phyloP scores from a whole-genome alignment of 2,329 filamentous ascomycete species.

The Pseudocercospora macadamiae region DNA sequence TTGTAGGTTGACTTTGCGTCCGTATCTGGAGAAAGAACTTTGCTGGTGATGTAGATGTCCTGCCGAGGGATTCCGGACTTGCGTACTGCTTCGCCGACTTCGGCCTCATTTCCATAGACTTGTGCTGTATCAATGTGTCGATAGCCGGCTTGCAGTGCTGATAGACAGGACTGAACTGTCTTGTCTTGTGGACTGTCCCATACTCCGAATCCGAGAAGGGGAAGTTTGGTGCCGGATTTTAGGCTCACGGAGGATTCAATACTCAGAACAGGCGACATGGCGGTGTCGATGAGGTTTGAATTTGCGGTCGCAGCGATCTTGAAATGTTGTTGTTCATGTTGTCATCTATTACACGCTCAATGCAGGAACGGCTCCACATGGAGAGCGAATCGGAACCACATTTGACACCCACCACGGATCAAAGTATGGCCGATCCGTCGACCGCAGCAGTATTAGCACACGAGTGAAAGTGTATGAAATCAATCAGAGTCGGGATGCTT shows the following conservation, averaged over 20 bases:
- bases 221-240: slow-evolving; percentile 58
- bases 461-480: no score
- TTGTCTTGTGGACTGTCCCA: slow-evolving; percentile 55
- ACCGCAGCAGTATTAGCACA: no score
- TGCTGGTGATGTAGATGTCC: slow-evolving; percentile 71
- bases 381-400: no score
- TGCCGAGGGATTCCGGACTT: slow-evolving; percentile 59
- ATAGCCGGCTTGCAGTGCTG: slow-evolving; percentile 62
- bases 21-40: slow-evolving; percentile 61
- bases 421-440: no score
- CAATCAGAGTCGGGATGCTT: no score
- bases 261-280: no score
- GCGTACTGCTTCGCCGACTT: slow-evolving; percentile 67
- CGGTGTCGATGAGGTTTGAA: no score
- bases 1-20: slow-evolving; percentile 63
- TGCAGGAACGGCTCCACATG: no score
- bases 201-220: slow-evolving; percentile 71
- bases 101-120: slow-evolving; percentile 69
- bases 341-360: no score
- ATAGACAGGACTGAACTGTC: slow-evolving; percentile 57
- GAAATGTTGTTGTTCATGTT: no score
- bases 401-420: no score
- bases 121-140: slow-evolving; percentile 70
- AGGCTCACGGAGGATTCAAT: slow-evolving; percentile 8
- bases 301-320: no score